Evolutionary conservation across 2,329 filamentous ascomycete genomes (phyloP).

Genomic region (Cladorrhinum sp.): DNA sequence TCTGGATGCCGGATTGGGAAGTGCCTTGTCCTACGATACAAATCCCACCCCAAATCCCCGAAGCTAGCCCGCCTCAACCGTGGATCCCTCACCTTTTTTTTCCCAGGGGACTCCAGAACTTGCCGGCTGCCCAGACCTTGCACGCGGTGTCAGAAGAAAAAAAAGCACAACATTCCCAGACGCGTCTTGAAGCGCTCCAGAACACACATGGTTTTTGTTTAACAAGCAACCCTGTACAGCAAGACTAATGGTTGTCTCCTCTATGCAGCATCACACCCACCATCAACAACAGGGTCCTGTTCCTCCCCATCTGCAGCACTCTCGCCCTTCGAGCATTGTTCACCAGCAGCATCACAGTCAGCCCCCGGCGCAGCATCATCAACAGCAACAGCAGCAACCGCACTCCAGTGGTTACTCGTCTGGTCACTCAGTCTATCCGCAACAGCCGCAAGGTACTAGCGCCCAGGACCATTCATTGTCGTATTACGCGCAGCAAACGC

Average conservation of each 20-base stretch:
- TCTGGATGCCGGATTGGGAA: slow-evolving; percentile 26
- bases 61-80: slow-evolving; percentile 49
- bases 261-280: slow-evolving; percentile 74
- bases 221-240: slow-evolving; percentile 23
- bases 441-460: slow-evolving; percentile 59
- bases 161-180: slow-evolving; percentile 29
- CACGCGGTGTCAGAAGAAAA: slow-evolving; percentile 22
- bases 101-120: slow-evolving; percentile 30
- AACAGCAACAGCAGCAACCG: slow-evolving; percentile 46
- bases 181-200: slow-evolving; percentile 25
- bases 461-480: slow-evolving; percentile 56
- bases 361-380: slow-evolving; percentile 57
- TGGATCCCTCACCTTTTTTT: slow-evolving; percentile 45
- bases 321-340: slow-evolving; percentile 69
- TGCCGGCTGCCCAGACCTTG: slow-evolving; percentile 35
- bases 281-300: slow-evolving; percentile 71
- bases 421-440: slow-evolving; percentile 67
- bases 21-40: slow-evolving; percentile 25
- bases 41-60: slow-evolving; percentile 34
- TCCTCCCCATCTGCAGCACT: slow-evolving; percentile 63
- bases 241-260: slow-evolving; percentile 58
- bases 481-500: slow-evolving; percentile 64
- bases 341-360: slow-evolving; percentile 70
- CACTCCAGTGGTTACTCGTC: slow-evolving; percentile 67
- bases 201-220: slow-evolving; percentile 24